Percentiles rank a stretch among this genome's conserved stretches.
These are phyloP conservation scores for Miscanthus sacchariflorus DNA, from an alignment of 202 grass and related monocot species.

Conservation along the genomic window DNA sequence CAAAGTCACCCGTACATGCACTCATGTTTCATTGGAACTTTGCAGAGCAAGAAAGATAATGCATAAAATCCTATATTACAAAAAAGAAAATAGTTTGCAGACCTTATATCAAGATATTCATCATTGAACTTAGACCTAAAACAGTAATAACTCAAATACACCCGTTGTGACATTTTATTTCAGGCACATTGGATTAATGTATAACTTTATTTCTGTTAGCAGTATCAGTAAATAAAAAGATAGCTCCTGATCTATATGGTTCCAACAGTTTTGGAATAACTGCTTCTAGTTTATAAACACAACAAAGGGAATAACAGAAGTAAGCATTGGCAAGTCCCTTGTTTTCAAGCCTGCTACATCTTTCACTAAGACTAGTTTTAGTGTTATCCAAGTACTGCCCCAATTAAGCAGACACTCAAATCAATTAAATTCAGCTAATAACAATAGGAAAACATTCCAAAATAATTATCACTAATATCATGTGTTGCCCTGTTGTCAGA, in stretches of 20 bases:
- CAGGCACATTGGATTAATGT: neutral
- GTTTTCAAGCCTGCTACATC: neutral
- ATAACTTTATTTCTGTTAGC: conserved; percentile 2
- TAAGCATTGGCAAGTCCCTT: conserved; percentile 23
- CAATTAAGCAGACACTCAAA: neutral
- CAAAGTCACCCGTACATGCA: neutral
- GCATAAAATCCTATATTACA: neutral
- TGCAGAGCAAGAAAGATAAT: neutral
- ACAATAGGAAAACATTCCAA: conserved; percentile 8
- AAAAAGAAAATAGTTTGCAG: neutral
- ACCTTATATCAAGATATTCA: neutral
- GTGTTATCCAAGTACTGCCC: neutral
- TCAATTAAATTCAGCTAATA: neutral
- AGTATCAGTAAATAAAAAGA: neutral
- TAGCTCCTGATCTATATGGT: neutral
- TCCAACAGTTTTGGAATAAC: neutral
- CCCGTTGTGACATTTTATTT: neutral
- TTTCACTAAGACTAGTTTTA: neutral
- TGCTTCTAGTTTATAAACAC: neutral
- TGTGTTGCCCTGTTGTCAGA: neutral
- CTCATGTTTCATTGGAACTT: neutral
- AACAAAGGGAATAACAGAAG: neutral
- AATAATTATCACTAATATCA: neutral
- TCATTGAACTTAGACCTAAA: neutral
- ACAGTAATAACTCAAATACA: neutral